A percentile compares a stretch with the other conserved stretches of the same genome.
Conservation (phyloP, 1,284 basidiomycete species). For the Apiotrichum sp. region DNA sequence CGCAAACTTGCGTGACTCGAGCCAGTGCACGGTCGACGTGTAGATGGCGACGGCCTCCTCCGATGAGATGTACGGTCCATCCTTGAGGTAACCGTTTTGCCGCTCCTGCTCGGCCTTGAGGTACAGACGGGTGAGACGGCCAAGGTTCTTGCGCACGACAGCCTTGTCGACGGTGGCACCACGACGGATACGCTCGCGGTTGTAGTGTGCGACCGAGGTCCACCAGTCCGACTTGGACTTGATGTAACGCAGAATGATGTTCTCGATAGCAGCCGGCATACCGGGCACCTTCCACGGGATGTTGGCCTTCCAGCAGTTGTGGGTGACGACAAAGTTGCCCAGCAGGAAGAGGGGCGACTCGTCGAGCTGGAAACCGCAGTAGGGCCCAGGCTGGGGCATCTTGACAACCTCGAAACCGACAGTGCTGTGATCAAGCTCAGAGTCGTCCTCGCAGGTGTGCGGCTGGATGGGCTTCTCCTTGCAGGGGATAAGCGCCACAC, state of each 20-base stretch:
- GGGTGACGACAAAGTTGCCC: background rate
- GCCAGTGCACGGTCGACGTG: conserved; percentile 94
- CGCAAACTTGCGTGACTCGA: conserved; percentile 87
- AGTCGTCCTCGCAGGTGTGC: no score
- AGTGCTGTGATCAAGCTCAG: background rate
- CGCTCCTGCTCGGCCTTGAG: conserved; percentile 96
- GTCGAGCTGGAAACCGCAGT: no score
- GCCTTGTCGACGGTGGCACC: conserved; percentile 99
- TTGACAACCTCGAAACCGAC: background rate
- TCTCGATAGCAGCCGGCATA: conserved; percentile 86
- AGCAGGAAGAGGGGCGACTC: no score
- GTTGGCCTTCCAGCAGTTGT: conserved; percentile 98
- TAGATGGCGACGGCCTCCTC: conserved; percentile 97
- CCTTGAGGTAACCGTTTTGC: conserved; percentile 94
- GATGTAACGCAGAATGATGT: conserved; percentile 98
- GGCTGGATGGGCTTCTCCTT: no score
- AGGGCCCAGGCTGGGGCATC: no score
- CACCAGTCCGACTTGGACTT: conserved; percentile 99
- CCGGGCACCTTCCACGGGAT: conserved; percentile 54
- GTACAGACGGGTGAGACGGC: conserved; percentile 62
- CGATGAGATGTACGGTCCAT: conserved; percentile 92
- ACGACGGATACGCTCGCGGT: conserved; percentile 57
- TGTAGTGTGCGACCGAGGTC: conserved; percentile 73
- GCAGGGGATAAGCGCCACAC: no score
- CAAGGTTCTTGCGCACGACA: conserved; percentile 55